Base-by-base conservation (phyloP, 345 rosid species). In the Linum trigynum region DNA sequence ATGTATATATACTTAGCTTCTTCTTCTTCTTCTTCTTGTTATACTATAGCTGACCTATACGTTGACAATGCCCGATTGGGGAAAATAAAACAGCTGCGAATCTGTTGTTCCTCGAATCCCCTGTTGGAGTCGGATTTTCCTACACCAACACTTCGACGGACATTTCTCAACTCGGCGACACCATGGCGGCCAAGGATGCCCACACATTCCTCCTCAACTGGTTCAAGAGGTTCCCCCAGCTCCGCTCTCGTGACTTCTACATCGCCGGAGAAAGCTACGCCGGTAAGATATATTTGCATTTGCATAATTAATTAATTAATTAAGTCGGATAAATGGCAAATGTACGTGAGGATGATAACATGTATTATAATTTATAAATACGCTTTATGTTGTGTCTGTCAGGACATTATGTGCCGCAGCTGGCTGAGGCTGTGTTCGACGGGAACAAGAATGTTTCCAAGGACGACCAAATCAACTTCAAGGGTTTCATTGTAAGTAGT, bases 371-470 rank as follows among this genome's bases (percentile, higher is more conserved):
- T n/a, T 23, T 23, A 23, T 23, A 23, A 23, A 23, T 23, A 23
- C 32, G 32, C 32, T 23, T 23, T 23, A 23, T 23, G 32, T 23
- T 23, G 32, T 23, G 32, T 23, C 32, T 23, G 32, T 23, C 32
- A 23, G 32, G 97, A 11, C 97, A 88, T 74, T 88, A 91, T 59
- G 92, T 86, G 74, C 92, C 97, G 11, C 91, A 86, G 70, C 92
- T 91, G 36, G 79, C 96, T 0, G 89, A 88, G 74, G 62, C 68
- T 35, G 83, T 91, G 51, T 84, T 72, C 48, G 79, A 82, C 35
- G 71, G 64, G 11, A 88, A 91, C 70, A 80, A 82, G 77, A 72
- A 62, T 39, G 78, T 41, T 16, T 8, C 79, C 40, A 55, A 80
- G 71, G 67, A 70, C 63, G 69, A 86, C 58, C 62, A 76, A 74